Evolutionary conservation across 257 asterid species (phyloP).

Genomic region (Euphrasia confusa): DNA sequence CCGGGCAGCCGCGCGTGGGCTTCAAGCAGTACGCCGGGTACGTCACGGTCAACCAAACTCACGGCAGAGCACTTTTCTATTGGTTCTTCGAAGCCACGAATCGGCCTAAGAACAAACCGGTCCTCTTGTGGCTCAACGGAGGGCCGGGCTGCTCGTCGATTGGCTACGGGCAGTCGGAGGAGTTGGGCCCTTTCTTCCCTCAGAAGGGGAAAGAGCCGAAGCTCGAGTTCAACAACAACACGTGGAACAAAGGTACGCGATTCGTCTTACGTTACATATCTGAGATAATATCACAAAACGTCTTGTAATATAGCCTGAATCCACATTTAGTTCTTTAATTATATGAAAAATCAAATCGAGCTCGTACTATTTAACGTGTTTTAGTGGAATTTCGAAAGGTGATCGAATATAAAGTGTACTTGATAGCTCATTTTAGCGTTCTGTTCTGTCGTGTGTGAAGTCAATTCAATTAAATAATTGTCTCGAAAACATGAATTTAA

Average conservation of each 20-base stretch:
- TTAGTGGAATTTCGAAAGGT: too few relatives aligned
- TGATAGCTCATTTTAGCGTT: too few relatives aligned
- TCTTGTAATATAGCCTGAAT: too few relatives aligned
- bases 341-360: too few relatives aligned
- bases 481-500: too few relatives aligned
- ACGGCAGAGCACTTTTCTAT: slow-evolving; percentile 77
- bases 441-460: too few relatives aligned
- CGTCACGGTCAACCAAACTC: slow-evolving; percentile 52
- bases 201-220: slow-evolving; percentile 56
- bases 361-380: too few relatives aligned
- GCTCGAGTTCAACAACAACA: slow-evolving; percentile 54
- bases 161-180: slow-evolving; percentile 79
- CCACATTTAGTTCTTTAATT: too few relatives aligned
- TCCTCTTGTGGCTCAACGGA: slow-evolving; percentile 77
- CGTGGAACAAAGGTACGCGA: slow-evolving; percentile 83
- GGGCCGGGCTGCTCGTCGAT: slow-evolving; percentile 97
- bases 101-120: slow-evolving; percentile 40
- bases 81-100: slow-evolving; percentile 71
- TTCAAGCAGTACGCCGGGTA: slow-evolving; percentile 74
- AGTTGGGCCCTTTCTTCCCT: slow-evolving; percentile 76
- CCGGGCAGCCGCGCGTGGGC: slow-evolving; percentile 64
- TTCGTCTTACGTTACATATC: too few relatives aligned
- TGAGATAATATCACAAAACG: too few relatives aligned
- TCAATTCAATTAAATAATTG: too few relatives aligned
- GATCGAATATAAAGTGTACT: too few relatives aligned